A percentile compares a stretch with the other conserved stretches of the same genome.
Conservation (phyloP, 306 rosid species). For the Corylus heterophylla region DNA sequence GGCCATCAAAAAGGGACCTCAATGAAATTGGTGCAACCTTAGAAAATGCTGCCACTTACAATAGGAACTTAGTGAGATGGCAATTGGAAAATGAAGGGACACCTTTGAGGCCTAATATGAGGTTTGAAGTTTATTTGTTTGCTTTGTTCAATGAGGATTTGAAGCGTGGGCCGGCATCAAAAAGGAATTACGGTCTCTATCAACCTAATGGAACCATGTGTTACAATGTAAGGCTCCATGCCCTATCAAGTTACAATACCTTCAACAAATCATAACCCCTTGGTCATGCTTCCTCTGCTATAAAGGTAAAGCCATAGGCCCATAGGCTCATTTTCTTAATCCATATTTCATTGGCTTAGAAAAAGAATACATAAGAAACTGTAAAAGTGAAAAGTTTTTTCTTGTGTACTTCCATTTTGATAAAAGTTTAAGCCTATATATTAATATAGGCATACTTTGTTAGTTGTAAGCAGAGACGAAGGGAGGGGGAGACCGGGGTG, state of each 20-base stretch:
- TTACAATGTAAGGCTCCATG: constrained; percentile 71
- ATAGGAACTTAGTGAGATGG: constrained; percentile 68
- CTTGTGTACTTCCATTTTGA: no score
- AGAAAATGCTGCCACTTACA: constrained; percentile 75
- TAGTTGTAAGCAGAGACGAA: no score
- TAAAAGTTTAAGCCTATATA: no score
- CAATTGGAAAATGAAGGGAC: constrained; percentile 68
- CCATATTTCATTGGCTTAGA: not conserved
- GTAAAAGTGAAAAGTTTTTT: no score
- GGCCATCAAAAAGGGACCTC: not conserved
- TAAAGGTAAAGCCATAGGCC: constrained; percentile 45
- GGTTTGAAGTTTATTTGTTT: no score
- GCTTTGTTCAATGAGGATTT: no score
- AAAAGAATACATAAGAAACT: not conserved
- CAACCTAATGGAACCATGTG: constrained; percentile 84
- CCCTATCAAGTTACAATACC: constrained; percentile 52
- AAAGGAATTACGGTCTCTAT: constrained; percentile 41
- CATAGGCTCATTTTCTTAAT: constrained; percentile 14
- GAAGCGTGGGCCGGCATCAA: no score
- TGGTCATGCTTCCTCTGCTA: constrained; percentile 64
- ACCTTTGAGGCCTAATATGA: no score
- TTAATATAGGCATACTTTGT: no score
- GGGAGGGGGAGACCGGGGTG: no score
- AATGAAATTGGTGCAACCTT: constrained; percentile 73
- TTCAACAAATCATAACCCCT: constrained; percentile 43